Evolutionary conservation across 768 basidiomycete genomes (phyloP).

Genomic region (Suillus variegatus): DNA sequence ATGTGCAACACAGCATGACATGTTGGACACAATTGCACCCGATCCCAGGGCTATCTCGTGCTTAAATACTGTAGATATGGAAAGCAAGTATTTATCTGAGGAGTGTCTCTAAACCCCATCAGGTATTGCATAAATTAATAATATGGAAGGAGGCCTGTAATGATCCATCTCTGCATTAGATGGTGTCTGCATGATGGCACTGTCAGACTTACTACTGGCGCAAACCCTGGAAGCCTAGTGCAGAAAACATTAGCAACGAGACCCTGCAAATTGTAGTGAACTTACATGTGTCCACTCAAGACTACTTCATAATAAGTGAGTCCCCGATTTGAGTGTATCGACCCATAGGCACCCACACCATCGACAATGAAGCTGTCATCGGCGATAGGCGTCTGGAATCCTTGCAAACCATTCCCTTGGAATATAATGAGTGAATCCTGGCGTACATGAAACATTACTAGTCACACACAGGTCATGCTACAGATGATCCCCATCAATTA

Average conservation of each 20-base stretch:
- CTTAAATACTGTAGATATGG: too few relatives aligned
- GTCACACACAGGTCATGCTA: not conserved
- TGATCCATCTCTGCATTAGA: not conserved
- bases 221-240: not conserved
- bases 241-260: not conserved
- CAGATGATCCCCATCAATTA: not conserved
- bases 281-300: not conserved
- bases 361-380: not conserved
- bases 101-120: not conserved
- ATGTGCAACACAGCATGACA: too few relatives aligned
- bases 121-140: not conserved
- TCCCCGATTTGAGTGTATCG: not conserved
- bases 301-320: not conserved
- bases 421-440: not conserved
- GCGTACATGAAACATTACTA: not conserved
- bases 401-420: not conserved
- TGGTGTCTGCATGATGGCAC: not conserved
- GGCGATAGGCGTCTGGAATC: not conserved
- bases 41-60: too few relatives aligned
- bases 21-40: too few relatives aligned
- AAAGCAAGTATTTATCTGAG: not conserved
- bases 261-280: not conserved
- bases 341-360: not conserved
- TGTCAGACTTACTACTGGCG: not conserved
- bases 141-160: not conserved